Conservation (phyloP, 371 early-diverging fungal genomes). For the Zychaea mexicana region DNA sequence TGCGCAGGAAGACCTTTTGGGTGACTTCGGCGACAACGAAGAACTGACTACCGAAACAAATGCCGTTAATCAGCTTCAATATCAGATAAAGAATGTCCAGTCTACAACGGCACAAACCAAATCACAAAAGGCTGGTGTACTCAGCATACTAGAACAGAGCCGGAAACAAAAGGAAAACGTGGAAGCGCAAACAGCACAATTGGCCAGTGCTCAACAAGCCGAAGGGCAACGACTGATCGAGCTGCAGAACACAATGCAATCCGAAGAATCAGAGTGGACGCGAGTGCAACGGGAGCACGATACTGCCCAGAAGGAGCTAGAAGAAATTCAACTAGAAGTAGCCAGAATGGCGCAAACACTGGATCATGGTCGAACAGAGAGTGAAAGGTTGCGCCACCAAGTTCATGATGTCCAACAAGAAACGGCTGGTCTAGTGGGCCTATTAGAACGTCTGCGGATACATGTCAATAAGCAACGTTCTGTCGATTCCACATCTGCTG, state of each 20-base stretch:
- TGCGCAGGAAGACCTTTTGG: slow-evolving; percentile 34
- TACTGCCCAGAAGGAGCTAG: slow-evolving; percentile 25
- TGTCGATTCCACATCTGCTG: neutral
- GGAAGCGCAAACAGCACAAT: slow-evolving; percentile 25
- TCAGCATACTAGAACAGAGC: slow-evolving; percentile 22
- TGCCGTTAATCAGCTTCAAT: slow-evolving; percentile 40
- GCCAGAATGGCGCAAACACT: slow-evolving; percentile 21
- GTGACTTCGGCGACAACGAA: slow-evolving; percentile 47
- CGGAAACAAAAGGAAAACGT: slow-evolving; percentile 28
- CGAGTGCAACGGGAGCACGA: slow-evolving; percentile 28
- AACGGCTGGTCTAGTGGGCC: slow-evolving; percentile 18
- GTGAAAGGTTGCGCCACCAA: slow-evolving; percentile 32
- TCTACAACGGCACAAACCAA: slow-evolving; percentile 25
- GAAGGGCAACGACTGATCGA: slow-evolving; percentile 16
- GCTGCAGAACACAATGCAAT: slow-evolving; percentile 18
- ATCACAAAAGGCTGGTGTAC: slow-evolving; percentile 21
- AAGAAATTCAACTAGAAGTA: slow-evolving; percentile 18
- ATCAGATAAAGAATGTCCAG: slow-evolving; percentile 32
- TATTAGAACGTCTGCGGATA: slow-evolving; percentile 29
- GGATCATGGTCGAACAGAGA: slow-evolving; percentile 35
- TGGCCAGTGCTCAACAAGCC: slow-evolving; percentile 29
- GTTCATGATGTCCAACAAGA: slow-evolving; percentile 47
- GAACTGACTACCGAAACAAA: slow-evolving; percentile 39
- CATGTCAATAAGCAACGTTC: slow-evolving; percentile 32
- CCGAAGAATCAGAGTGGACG: slow-evolving; percentile 30